phyloP scores from a whole-genome alignment of 306 rosid genomes.

The Purshia tridentata region DNA sequence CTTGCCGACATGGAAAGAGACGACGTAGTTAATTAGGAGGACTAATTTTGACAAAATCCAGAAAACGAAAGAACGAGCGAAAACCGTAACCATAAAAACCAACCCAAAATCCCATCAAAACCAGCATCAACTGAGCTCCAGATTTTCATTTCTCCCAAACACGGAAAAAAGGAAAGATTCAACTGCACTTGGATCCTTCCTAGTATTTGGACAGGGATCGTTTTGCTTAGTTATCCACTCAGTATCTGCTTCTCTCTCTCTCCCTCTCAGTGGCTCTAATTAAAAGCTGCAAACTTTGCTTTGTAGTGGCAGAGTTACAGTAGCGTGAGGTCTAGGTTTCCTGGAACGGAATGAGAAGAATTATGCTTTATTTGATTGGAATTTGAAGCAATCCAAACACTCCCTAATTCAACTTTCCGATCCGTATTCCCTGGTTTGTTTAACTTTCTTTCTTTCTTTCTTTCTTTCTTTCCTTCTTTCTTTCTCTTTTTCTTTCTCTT shows the following conservation, averaged over 20 bases:
- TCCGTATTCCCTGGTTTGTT: slow-evolving; percentile 1
- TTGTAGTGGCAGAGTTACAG: not conserved
- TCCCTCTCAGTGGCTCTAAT: not conserved
- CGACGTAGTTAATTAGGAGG: not conserved
- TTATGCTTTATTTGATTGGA: slow-evolving; percentile 3
- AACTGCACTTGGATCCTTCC: not conserved
- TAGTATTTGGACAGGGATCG: not conserved
- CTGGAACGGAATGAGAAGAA: not conserved
- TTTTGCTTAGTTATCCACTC: not conserved
- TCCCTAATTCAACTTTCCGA: slow-evolving; percentile 2
- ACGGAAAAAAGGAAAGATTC: not conserved
- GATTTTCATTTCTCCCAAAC: not conserved
- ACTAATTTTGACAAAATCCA: not conserved
- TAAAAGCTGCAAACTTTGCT: slow-evolving; percentile 1
- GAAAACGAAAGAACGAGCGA: too few species aligned
- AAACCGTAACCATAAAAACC: not conserved
- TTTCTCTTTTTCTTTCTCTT: not conserved
- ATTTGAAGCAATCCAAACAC: slow-evolving; percentile 27
- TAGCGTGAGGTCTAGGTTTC: slow-evolving; percentile 27
- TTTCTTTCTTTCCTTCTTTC: not conserved
- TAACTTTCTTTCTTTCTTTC: not conserved
- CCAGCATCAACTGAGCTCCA: not conserved
- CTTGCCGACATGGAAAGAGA: slow-evolving; percentile 35
- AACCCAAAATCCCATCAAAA: not conserved
- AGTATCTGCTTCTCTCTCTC: not conserved